Percentiles rank a stretch among this genome's conserved stretches.
Evolutionary conservation across 768 basidiomycete genomes (phyloP).

Genomic region (Phallus indusiatus): DNA sequence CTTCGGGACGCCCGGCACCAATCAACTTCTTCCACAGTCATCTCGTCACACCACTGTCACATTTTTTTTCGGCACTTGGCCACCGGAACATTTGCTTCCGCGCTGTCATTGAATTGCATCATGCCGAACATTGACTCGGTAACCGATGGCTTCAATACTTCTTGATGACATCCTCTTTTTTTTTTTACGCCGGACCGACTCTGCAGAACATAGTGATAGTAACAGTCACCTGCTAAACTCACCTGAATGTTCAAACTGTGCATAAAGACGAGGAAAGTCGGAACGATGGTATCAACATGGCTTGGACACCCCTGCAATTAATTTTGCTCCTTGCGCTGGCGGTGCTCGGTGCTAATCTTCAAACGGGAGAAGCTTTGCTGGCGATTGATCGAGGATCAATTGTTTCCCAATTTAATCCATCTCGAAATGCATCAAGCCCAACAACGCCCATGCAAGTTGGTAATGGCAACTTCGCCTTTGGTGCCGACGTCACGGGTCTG

Average conservation of each 20-base stretch:
- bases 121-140: not conserved
- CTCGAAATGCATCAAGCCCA: slow-evolving; percentile 34
- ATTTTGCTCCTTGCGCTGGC: not conserved
- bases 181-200: not conserved
- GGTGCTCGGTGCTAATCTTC: no score
- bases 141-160: no score
- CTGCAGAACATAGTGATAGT: not conserved
- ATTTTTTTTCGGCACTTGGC: no score
- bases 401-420: slow-evolving; percentile 42
- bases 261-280: not conserved
- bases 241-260: not conserved
- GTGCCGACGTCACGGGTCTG: slow-evolving; percentile 47
- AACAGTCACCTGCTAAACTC: not conserved
- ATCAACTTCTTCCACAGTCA: not conserved
- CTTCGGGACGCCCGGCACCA: not conserved
- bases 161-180: not conserved
- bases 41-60: not conserved
- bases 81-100: no score
- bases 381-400: slow-evolving; percentile 35
- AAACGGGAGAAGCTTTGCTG: not conserved
- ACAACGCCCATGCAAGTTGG: slow-evolving; percentile 50
- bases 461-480: slow-evolving; percentile 55
- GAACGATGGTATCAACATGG: not conserved
- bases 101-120: not conserved
- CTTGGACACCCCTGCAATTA: not conserved